Evolutionary conservation across 2,329 filamentous ascomycete species (phyloP), one percentile per base, ranked within the genome.

Genomic region (Cladophialophora chaetospira): DNA sequence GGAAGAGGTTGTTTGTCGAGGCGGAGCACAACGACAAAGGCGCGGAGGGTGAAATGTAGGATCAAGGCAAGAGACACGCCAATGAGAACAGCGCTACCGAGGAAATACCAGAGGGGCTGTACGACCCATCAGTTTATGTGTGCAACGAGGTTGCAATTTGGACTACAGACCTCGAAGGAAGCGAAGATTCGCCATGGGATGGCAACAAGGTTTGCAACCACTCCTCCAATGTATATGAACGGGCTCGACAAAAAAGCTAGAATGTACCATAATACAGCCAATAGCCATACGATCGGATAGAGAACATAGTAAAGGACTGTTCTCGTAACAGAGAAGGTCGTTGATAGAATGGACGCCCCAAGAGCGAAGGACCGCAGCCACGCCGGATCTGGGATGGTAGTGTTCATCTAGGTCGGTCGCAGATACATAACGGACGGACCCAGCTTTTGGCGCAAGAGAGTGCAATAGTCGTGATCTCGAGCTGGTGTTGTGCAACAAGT

Each of bases 21-120:
- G 38, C 47, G 46, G 31, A 81, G 67, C 1, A 78, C 64, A 1
- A 82, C 76, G 4, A 81, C 77, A 50, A 88, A 70, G 55, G 81
- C 67, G 55, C 74, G 76, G 56, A 84, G 86, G 15, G 78, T 76
- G 51, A 83, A 72, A 66, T 83, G 80, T 40, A 91, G 71, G 15
- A 82, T 63, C 48, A 85, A 70, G 49, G 88, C 89, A 25, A 85
- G 75, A 9, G 83, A 48, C 50, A 86, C 73, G n/a, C 89, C 89
- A 50, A 90, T 77, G 15, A 88, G 71, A 28, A 82, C 79, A 5
- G 88, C 89, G 21, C 85, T 80, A 46, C 84, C 85, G 44, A 91
- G 77, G 66, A 80, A 87, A 66, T 81, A 79, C 52, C 72, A 70
- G 17, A 77, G 57, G 45, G 72, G 73, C 77, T 79, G 54, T 19